phyloP scores from a whole-genome alignment of 257 asterid species.

The Fraxinus pennsylvanica region DNA sequence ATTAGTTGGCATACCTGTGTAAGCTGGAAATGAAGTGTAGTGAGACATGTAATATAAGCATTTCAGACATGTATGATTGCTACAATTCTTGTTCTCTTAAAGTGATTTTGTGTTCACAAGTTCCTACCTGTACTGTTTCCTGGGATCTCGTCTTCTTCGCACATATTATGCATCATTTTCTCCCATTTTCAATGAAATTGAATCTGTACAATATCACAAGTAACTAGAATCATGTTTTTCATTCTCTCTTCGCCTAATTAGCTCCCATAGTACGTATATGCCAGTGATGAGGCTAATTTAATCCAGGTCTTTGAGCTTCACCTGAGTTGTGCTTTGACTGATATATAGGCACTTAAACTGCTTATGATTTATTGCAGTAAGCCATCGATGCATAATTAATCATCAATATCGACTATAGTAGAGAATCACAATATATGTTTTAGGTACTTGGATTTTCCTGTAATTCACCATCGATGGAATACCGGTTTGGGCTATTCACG shows the following conservation, averaged over 20 bases:
- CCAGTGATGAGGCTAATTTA: not conserved
- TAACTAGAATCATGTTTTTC: not conserved
- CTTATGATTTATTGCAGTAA: not conserved
- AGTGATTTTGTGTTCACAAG: not conserved
- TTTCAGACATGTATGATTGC: not conserved
- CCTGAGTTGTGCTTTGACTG: not conserved
- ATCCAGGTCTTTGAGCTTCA: not conserved
- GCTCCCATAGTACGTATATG: not conserved
- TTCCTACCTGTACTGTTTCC: not conserved
- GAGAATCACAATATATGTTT: not conserved
- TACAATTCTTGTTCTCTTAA: not conserved
- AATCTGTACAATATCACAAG: not conserved
- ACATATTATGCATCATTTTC: not conserved
- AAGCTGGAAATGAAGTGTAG: not conserved
- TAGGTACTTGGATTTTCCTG: not conserved
- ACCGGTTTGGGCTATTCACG: constrained; percentile 1
- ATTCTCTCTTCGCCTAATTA: not conserved
- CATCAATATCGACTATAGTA: not conserved
- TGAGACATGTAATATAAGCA: not conserved
- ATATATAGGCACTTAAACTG: not conserved
- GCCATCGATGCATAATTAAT: not conserved
- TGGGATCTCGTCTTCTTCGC: constrained; percentile 2
- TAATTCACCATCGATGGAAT: not conserved
- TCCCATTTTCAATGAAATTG: not conserved
- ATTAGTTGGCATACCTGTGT: not conserved